A percentile compares a stretch with the other conserved stretches of the same genome.
Conservation (phyloP, 1,139 yeast genomes). For the Blastobotrys buckinghamii region DNA sequence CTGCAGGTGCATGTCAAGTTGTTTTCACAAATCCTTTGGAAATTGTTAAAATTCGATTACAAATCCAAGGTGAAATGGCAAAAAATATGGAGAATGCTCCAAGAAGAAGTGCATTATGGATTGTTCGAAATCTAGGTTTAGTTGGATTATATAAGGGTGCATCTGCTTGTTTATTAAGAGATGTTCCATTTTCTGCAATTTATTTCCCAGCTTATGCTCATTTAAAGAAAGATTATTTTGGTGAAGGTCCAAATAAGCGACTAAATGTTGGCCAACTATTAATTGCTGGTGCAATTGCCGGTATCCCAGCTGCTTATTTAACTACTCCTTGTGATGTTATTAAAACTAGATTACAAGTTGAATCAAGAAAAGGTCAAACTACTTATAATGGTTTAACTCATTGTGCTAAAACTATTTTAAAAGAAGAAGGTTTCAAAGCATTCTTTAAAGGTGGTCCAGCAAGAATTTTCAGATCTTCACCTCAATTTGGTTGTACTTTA, state of each 20-base stretch:
- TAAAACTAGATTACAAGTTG: slow-evolving; percentile 91
- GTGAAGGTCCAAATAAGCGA: slow-evolving; percentile 66
- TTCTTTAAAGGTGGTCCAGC: slow-evolving; percentile 97
- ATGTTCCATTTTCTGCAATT: slow-evolving; percentile 94
- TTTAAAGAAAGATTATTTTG: slow-evolving; percentile 72
- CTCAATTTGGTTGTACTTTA: slow-evolving; percentile 95
- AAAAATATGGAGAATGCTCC: slow-evolving; percentile 40
- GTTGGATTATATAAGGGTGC: slow-evolving; percentile 90
- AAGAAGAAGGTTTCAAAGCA: slow-evolving; percentile 74
- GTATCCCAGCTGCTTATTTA: slow-evolving; percentile 95
- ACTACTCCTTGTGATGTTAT: slow-evolving; percentile 97
- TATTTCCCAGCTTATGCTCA: slow-evolving; percentile 97
- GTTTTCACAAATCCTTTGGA: slow-evolving; percentile 94
- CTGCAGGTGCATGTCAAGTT: slow-evolving; percentile 97
- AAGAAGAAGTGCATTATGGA: slow-evolving; percentile 56
- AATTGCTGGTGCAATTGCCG: slow-evolving; percentile 89
- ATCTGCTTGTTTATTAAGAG: slow-evolving; percentile 84
- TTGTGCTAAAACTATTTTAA: slow-evolving; percentile 66
- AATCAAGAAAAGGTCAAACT: slow-evolving; percentile 69
- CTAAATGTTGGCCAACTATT: slow-evolving; percentile 80
- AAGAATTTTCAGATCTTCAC: slow-evolving; percentile 89
- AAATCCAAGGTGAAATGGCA: slow-evolving; percentile 78
- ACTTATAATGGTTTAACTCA: slow-evolving; percentile 70
- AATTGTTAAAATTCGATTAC: slow-evolving; percentile 90
- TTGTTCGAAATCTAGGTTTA: slow-evolving; percentile 74